Base-by-base conservation (phyloP, 2,329 filamentous ascomycete genomes). In the Epichloe typhina region DNA sequence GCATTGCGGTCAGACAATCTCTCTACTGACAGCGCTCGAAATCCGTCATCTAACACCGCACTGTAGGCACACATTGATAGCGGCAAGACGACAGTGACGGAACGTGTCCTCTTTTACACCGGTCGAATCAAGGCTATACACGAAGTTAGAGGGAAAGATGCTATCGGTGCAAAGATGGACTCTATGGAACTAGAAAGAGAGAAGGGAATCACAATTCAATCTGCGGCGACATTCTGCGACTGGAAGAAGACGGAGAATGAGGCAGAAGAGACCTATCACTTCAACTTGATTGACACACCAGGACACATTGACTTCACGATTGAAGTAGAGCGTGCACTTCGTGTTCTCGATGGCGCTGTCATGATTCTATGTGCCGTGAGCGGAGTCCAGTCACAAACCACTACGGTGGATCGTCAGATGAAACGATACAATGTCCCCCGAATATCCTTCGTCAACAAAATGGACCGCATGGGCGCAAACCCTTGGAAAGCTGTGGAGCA, bases 281-380 rank as follows among this genome's bases (percentile, higher is more conserved):
- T 98, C 75, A 98, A 98, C 71, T 75, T 98, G 75, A 98, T 98
- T 64, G 93, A 98, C 68, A 98, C 93, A 0, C 93, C 93, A 3
- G 93, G 93, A 42, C 93, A 98, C 71, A 97, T 98, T 63, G 93
- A 98, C 68, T 98, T 98, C 66, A 98, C 93, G 13, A 97, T 98
- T 57, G 93, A 98, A 70, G 93, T 98, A 45, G 93, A 98, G 74
- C 80, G 93, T 67, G 93, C 93, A 52, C 73, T 98, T 65, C 82
- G 93, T 66, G 93, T 98, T 53, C 77, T 98, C 41, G 93, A 98
- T 64, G 93, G 93, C 56, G 93, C 93, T 51, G 89, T 96, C 65
- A 95, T 98, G 90, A 95, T 98, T 68, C 77, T 98, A 51, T 98
- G 93, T 66, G 93, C 93, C 55, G 93, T 97, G 54, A 95, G 88